phyloP scores from a whole-genome alignment of 83 land plant genomes.

The Thuja plicata region DNA sequence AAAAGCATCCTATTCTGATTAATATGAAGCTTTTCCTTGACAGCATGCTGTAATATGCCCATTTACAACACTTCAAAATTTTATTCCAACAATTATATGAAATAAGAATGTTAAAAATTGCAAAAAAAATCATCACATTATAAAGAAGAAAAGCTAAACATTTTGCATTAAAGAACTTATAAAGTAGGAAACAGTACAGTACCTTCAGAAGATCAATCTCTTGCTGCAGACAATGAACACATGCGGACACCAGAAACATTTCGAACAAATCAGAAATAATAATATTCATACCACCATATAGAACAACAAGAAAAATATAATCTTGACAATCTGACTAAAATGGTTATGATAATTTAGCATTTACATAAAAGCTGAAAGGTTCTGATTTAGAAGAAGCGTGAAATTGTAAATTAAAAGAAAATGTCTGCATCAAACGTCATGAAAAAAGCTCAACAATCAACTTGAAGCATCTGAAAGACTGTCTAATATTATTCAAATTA shows the following conservation, averaged over 20 bases:
- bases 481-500: not conserved
- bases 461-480: not conserved
- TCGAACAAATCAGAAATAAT: not conserved
- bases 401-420: not conserved
- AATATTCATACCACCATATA: not conserved
- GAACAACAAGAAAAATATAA: not conserved
- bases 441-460: not conserved
- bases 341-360: not conserved
- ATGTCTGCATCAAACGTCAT: not conserved
- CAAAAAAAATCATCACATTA: not conserved
- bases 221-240: conserved; percentile 54
- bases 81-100: not conserved
- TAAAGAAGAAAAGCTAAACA: conserved; percentile 9
- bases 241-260: conserved; percentile 1
- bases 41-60: not conserved
- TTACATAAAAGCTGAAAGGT: not conserved
- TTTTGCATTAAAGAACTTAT: not conserved
- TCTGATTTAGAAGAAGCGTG: not conserved
- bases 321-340: not conserved
- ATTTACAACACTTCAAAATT: not conserved
- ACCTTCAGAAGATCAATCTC: conserved; percentile 99
- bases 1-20: not conserved
- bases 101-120: not conserved
- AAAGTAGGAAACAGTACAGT: not conserved
- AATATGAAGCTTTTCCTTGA: not conserved